A percentile compares a stretch with the other conserved stretches of the same genome.
Evolutionary conservation across 1,139 yeast genomes (phyloP).

Genomic region (Yamadazyma friedrichii): DNA sequence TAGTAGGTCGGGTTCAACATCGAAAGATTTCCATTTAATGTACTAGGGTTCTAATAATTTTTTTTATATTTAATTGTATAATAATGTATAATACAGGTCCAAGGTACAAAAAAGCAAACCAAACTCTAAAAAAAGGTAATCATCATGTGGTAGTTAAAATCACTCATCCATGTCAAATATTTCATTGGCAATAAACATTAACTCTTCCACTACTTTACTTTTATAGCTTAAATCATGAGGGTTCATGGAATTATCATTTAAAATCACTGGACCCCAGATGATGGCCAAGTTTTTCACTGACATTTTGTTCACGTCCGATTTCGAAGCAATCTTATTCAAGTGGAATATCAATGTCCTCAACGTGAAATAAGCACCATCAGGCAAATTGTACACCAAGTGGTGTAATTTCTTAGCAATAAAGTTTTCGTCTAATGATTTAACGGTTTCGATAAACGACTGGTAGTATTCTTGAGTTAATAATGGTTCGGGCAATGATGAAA

Average conservation of each 20-base stretch:
- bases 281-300: slow-evolving; percentile 73
- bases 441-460: slow-evolving; percentile 66
- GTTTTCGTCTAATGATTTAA: slow-evolving; percentile 53
- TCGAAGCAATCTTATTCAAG: slow-evolving; percentile 67
- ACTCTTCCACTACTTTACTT: slow-evolving; percentile 79
- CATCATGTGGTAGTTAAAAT: not conserved
- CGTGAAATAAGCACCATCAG: slow-evolving; percentile 94
- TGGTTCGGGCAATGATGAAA: slow-evolving; percentile 69
- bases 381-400: slow-evolving; percentile 81
- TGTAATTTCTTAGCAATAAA: slow-evolving; percentile 74
- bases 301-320: slow-evolving; percentile 74
- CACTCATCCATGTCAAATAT: slow-evolving; percentile 73
- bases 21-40: slow-evolving; percentile 12
- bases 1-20: not conserved
- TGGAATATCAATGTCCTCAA: slow-evolving; percentile 82
- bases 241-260: slow-evolving; percentile 61
- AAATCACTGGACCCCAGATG: slow-evolving; percentile 92
- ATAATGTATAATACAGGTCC: not conserved
- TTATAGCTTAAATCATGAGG: slow-evolving; percentile 81
- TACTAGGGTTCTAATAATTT: slow-evolving; percentile 6
- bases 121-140: not conserved
- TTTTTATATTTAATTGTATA: slow-evolving; percentile 2
- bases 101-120: not conserved
- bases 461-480: slow-evolving; percentile 58
- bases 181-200: slow-evolving; percentile 79